Evolutionary conservation across 2,329 filamentous ascomycete genomes (phyloP).

Genomic region (Ophiostoma montium): DNA sequence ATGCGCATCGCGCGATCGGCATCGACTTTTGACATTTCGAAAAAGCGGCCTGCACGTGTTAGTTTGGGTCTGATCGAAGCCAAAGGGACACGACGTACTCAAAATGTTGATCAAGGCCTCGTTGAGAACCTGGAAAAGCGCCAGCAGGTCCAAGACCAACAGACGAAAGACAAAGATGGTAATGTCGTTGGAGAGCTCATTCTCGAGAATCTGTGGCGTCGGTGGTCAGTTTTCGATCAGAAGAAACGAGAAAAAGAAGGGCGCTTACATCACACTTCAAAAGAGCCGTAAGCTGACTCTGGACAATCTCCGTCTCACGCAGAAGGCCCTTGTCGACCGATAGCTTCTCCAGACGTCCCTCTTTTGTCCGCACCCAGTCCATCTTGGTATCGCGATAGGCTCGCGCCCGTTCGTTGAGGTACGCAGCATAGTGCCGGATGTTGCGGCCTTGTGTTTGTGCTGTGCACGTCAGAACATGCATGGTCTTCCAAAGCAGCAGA

Average conservation of each 20-base stretch:
- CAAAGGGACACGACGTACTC: slow-evolving; percentile 40
- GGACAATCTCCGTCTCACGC: slow-evolving; percentile 80
- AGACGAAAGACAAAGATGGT: slow-evolving; percentile 86
- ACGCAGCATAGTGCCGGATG: slow-evolving; percentile 81
- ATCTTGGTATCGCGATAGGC: slow-evolving; percentile 73
- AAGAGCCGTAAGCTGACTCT: slow-evolving; percentile 72
- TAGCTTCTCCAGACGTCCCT: slow-evolving; percentile 70
- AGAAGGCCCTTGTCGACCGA: slow-evolving; percentile 84
- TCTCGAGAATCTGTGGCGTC: slow-evolving; percentile 44
- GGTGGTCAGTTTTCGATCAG: slow-evolving; percentile 23
- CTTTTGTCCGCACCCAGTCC: slow-evolving; percentile 77
- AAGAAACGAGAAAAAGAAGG: not conserved
- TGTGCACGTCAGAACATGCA: slow-evolving; percentile 24
- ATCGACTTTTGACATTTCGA: slow-evolving; percentile 92
- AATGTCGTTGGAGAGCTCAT: slow-evolving; percentile 91
- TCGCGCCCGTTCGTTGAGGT: slow-evolving; percentile 67
- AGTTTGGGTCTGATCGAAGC: not conserved
- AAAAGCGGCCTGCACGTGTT: slow-evolving; percentile 63
- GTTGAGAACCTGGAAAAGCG: slow-evolving; percentile 88
- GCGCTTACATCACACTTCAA: slow-evolving; percentile 61
- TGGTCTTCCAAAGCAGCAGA: no score
- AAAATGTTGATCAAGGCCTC: slow-evolving; percentile 95
- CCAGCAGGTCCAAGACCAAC: slow-evolving; percentile 76
- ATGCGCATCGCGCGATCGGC: slow-evolving; percentile 84
- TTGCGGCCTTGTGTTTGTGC: slow-evolving; percentile 92